These are phyloP conservation scores for Myxozyma melibiosi DNA, from an alignment of 805 yeast species.

Conservation along the genomic window DNA sequence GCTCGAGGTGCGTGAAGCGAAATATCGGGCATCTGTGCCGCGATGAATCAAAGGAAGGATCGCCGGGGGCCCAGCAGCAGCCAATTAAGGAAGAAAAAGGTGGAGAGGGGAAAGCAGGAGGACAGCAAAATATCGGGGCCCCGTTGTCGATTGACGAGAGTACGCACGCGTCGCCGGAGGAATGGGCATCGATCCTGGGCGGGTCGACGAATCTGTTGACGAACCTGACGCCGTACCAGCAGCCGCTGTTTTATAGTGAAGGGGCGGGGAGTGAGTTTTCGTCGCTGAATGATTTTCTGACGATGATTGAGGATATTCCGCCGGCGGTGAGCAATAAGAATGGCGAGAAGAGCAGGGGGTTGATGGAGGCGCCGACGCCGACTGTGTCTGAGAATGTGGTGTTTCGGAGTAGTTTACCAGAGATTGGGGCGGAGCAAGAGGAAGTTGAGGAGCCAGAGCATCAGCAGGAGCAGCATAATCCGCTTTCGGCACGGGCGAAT, in stretches of 20 bases:
- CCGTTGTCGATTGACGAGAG: slow-evolving; percentile 13
- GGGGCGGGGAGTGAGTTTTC: slow-evolving; percentile 85
- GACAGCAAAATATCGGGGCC: no score
- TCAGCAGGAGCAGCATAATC: slow-evolving; percentile 3
- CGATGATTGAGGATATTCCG: slow-evolving; percentile 74
- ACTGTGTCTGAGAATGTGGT: no score
- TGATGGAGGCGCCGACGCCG: not conserved
- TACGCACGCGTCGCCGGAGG: slow-evolving; percentile 8
- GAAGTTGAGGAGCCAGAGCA: not conserved
- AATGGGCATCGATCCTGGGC: slow-evolving; percentile 21
- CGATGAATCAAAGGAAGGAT: slow-evolving; percentile 50
- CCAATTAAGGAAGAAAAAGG: not conserved
- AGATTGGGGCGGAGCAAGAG: not conserved
- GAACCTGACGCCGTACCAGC: slow-evolving; percentile 34
- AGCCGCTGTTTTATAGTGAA: slow-evolving; percentile 81
- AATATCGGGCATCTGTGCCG: slow-evolving; percentile 87
- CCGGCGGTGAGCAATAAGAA: not conserved
- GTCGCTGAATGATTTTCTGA: slow-evolving; percentile 82
- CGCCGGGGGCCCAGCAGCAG: not conserved
- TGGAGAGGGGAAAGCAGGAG: not conserved
- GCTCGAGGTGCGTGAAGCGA: slow-evolving; percentile 80
- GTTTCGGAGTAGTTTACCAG: no score
- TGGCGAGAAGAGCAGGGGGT: not conserved
- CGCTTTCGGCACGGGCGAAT: slow-evolving; percentile 20
- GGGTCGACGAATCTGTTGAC: slow-evolving; percentile 14